Conservation (phyloP, 108 stramenopile species). For the Cylindrotheca closterium region DNA sequence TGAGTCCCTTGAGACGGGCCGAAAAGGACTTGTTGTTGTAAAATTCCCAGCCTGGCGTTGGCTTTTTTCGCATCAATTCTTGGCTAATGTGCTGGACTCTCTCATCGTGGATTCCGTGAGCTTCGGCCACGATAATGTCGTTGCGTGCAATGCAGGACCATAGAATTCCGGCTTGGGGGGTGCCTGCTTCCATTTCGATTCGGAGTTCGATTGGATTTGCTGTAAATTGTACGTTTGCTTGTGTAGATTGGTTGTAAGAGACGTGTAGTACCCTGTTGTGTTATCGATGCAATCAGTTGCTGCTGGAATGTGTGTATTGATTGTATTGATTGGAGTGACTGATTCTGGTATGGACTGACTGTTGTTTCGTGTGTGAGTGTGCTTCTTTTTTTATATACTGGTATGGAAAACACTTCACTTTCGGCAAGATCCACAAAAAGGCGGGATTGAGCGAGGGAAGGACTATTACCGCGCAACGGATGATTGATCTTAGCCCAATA, state of each 20-base stretch:
- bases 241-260: neutral
- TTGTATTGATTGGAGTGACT: no score
- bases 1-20: conserved; percentile 41
- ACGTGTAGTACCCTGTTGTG: neutral
- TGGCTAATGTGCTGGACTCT: conserved; percentile 41
- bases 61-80: conserved; percentile 45
- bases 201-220: neutral
- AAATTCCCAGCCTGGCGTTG: conserved; percentile 71
- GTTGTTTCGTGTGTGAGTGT: no score
- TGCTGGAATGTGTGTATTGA: neutral
- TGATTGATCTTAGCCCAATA: no score
- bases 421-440: no score
- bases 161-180: conserved; percentile 23
- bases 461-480: no score
- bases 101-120: conserved; percentile 17
- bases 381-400: no score
- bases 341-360: no score
- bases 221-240: neutral
- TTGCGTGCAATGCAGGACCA: conserved; percentile 61
- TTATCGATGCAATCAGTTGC: neutral
- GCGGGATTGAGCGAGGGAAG: no score
- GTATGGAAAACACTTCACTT: no score
- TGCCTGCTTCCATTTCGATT: neutral
- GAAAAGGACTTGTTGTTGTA: neutral
- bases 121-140: conserved; percentile 49